Evolutionary conservation across 352 stramenopile species (phyloP).

Genomic region (Pythium volutum): DNA sequence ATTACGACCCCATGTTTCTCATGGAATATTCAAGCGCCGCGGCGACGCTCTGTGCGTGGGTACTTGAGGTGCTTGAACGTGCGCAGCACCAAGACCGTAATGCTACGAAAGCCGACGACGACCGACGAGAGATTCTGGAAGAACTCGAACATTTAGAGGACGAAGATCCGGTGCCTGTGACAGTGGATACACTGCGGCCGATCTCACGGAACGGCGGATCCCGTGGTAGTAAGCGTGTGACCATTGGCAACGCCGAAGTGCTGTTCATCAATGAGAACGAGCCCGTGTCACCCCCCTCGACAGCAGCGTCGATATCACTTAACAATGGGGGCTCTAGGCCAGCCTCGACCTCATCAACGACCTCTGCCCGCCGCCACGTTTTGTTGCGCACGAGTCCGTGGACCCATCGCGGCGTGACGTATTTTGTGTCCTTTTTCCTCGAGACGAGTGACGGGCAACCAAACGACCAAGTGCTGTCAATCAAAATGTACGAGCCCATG

Average conservation of each 20-base stretch:
- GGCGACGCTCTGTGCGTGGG: constrained; percentile 62
- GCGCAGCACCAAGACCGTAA: constrained; percentile 39
- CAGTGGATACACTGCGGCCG: constrained; percentile 1
- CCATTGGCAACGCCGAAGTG: constrained; percentile 58
- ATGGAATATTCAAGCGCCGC: constrained; percentile 45
- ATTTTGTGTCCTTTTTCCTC: constrained; percentile 82
- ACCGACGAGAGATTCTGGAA: constrained; percentile 46
- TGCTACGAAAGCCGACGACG: constrained; percentile 35
- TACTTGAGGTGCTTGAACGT: constrained; percentile 39
- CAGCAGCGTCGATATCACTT: not conserved
- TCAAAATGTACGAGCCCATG: constrained; percentile 81
- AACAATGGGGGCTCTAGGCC: not conserved
- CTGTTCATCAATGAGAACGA: constrained; percentile 77
- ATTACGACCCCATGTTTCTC: constrained; percentile 67
- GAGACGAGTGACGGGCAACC: constrained; percentile 26
- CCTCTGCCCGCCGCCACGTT: constrained; percentile 15
- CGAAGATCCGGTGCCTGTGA: constrained; percentile 3
- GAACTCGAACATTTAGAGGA: constrained; percentile 58
- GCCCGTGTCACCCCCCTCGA: constrained; percentile 36
- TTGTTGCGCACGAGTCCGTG: constrained; percentile 63
- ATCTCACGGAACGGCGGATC: not conserved
- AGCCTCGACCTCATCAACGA: not conserved
- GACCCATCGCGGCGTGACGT: constrained; percentile 61
- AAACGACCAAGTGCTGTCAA: constrained; percentile 32
- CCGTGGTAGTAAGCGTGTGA: constrained; percentile 44